Percentiles rank a stretch among this genome's conserved stretches.
phyloP scores from a whole-genome alignment of 306 rosid species.

The Calophaca sinica region DNA sequence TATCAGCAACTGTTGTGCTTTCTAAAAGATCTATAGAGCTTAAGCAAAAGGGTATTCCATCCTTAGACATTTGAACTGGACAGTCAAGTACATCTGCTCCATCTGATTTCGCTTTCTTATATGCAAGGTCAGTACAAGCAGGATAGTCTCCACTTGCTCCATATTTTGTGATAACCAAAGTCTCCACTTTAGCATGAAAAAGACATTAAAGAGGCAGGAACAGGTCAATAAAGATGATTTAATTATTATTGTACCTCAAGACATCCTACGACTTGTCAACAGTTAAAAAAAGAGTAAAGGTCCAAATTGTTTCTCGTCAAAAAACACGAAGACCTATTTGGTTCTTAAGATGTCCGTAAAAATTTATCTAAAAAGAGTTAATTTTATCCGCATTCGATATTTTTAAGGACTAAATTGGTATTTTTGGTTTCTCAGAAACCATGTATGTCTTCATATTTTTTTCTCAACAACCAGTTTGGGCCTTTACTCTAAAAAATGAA shows the following conservation, averaged over 20 bases:
- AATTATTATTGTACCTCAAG: neutral
- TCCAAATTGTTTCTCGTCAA: no score
- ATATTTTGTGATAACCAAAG: conserved; percentile 76
- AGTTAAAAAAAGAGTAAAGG: no score
- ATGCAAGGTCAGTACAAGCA: conserved; percentile 74
- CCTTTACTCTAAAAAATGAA: no score
- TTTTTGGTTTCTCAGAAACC: no score
- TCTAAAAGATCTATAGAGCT: conserved; percentile 80
- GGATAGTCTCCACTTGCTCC: conserved; percentile 94
- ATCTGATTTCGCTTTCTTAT: conserved; percentile 62
- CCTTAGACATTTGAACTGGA: conserved; percentile 85
- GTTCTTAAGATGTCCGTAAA: no score
- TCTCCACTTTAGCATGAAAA: conserved; percentile 54
- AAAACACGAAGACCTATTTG: no score
- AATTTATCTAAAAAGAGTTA: no score
- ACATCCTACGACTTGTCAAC: conserved; percentile 25
- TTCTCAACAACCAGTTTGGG: no score
- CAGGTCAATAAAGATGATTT: conserved; percentile 47
- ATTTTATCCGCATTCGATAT: no score
- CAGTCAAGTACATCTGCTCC: conserved; percentile 86
- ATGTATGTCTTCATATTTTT: no score
- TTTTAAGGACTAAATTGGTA: no score
- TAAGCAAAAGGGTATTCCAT: conserved; percentile 82
- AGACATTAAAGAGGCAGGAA: conserved; percentile 43
- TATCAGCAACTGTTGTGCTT: conserved; percentile 61